These are phyloP conservation scores for Colletotrichum lindemuthianum DNA, from an alignment of 2,329 filamentous ascomycete genomes.

Conservation along the genomic window DNA sequence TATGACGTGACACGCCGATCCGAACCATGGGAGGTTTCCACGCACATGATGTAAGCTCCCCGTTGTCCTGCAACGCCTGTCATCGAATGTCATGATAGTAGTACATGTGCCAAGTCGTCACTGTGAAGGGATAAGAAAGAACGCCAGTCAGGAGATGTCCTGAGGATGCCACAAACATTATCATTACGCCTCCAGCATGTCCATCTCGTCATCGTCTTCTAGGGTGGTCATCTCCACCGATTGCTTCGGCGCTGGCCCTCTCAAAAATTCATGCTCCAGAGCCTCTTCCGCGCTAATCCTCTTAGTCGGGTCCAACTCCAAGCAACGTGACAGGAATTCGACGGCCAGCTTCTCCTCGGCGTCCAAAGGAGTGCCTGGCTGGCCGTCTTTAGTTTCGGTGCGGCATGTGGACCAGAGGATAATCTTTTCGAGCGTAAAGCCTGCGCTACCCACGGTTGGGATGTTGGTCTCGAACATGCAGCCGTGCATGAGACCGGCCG, in stretches of 20 bases:
- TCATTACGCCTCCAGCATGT: conserved; percentile 47
- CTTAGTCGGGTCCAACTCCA: conserved; percentile 80
- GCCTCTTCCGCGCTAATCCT: conserved; percentile 81
- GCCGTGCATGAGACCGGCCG: conserved; percentile 84
- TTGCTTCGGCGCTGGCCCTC: conserved; percentile 45
- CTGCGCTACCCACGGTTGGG: conserved; percentile 85
- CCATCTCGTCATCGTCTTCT: conserved; percentile 65
- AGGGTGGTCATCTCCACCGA: conserved; percentile 35
- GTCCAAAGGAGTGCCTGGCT: conserved; percentile 62
- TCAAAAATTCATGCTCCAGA: conserved; percentile 76
- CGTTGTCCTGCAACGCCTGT: too few relatives aligned
- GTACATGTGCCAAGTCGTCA: too few relatives aligned
- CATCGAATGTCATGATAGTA: too few relatives aligned
- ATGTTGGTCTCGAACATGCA: conserved; percentile 93
- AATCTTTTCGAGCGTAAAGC: conserved; percentile 91
- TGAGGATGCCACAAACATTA: conserved; percentile 16
- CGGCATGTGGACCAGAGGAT: conserved; percentile 93
- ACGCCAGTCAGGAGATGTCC: too few relatives aligned
- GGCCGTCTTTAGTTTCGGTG: conserved; percentile 62
- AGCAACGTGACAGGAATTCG: conserved; percentile 75
- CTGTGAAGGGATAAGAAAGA: too few relatives aligned
- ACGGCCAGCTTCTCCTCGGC: conserved; percentile 78
- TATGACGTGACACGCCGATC: too few relatives aligned
- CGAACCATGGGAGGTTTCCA: too few relatives aligned
- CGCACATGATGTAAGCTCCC: too few relatives aligned